Evolutionary conservation across 306 rosid species (phyloP), one percentile per base, ranked within the genome.

Genomic region (Fragaria iinumae): DNA sequence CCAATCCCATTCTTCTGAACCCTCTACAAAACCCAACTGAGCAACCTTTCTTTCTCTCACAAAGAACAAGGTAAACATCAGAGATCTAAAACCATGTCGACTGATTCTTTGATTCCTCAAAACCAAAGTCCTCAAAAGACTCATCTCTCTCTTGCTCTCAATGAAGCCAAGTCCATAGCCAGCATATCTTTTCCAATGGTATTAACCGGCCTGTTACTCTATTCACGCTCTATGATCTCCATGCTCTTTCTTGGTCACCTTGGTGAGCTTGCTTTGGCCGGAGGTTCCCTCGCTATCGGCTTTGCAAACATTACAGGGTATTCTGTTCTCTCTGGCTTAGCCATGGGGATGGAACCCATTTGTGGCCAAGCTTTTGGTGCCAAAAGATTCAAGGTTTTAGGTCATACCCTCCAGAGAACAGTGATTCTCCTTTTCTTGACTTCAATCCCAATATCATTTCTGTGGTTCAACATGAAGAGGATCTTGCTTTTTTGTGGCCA

Each of bases 361-460:
- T 95, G 98, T 3, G 95, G 90, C 4, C 98, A 95, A 66, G 98
- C 97, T 75, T 95, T 89, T 29, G 98, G 98, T 13, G 98, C 98
- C 4, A 88, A 87, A 64, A 86, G 88, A 75, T 86, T 73, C 90
- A 95, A 95, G 78, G 93, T 95, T 29, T 25, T 95, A 2, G 95
- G 96, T 75, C 87, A 84, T 1, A 72, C 96, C 29, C 66, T 92
- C 86, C 98, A 88, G 67, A 89, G 89, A 63, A 95, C 97, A 0
- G 76, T 86, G 29, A 60, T 89, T 72, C 85, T 95, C 29, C 98
- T 95, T 44, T 83, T 95, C 1, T 5, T 91, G 3, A 84, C 86
- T 68, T 92, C 97, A 1, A 4, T 81, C 16, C 89, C 91, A 36
- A 82, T 92, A 10, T 56, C 96, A 7, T 21, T 86, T 73, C 29